Evolutionary conservation across 768 basidiomycete genomes (phyloP), one percentile per base, ranked within the genome.

Genomic region (Leccinum imitatum): DNA sequence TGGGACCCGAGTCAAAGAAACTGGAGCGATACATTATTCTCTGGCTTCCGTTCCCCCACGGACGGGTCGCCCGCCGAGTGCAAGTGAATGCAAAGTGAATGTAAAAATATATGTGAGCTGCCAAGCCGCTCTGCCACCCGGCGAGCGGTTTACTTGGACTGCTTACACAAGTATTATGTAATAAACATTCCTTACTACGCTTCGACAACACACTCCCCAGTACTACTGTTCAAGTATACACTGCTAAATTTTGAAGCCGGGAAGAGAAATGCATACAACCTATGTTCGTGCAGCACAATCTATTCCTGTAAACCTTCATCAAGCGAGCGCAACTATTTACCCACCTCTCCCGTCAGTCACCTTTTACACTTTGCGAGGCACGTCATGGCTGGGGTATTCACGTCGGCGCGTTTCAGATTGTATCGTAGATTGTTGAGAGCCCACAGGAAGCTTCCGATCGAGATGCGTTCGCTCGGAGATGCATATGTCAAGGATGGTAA

Each of bases 401-500:
- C 50, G 14, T 50, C 11, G 59, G 44, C 54, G 23, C 44, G 37
- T 62, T 46, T 5, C 65, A 94, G 92, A n/a, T 78, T 96, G 23
- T 94, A 90, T 71, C 86, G 94, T 27, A 79, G 86, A 35, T 77
- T 96, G 27, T 76, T 96, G 41, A 83, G 95, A n/a, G 85, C 87
- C 1, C 94, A 98, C 67, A 82, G 86, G 53, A 71, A 72, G 54
- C 79, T 96, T 5, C 87, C 92, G 4, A 57, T 69, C 5, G 93
- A 93, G 60, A 90, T 96, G 88, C 83, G 92, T 27, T 85, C 84
- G 44, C 78, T 96, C 54, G 95, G 94, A 23, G 93, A 95, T 68
- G 81, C 82, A 41, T 96, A 95, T 69, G 81, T 95, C 58, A 95
- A 92, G 77, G 80, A 85, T 63, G 90, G 90, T 30, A 30, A 30